Evolutionary conservation across 1,284 basidiomycete species (phyloP).

Genomic region (Trametes versicolor): DNA sequence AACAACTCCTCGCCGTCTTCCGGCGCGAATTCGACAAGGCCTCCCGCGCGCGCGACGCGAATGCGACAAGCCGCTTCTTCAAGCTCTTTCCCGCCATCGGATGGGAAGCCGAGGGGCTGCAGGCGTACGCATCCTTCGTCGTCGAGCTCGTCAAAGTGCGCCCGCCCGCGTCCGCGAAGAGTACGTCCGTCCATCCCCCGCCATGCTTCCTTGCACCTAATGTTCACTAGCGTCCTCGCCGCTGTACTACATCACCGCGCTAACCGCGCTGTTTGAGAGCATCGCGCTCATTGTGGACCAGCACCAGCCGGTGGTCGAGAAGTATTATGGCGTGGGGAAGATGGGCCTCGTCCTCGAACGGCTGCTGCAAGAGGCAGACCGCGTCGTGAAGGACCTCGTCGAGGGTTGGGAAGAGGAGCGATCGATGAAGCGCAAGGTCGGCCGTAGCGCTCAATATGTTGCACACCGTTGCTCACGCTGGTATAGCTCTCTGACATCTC

Average conservation of each 20-base stretch:
- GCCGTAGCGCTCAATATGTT: neutral
- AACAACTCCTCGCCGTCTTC: constrained; percentile 83
- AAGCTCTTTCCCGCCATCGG: constrained; percentile 96
- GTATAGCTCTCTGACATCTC: constrained; percentile 45
- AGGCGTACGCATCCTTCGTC: constrained; percentile 94
- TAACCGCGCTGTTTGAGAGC: constrained; percentile 94
- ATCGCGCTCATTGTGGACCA: constrained; percentile 97
- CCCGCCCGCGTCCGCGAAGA: constrained; percentile 81
- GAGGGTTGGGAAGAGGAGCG: constrained; percentile 94
- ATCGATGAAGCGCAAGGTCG: constrained; percentile 75
- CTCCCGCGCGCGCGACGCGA: constrained; percentile 82
- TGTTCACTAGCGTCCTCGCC: constrained; percentile 79
- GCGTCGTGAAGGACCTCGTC: constrained; percentile 80
- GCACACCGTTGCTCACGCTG: neutral
- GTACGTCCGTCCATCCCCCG: constrained; percentile 51
- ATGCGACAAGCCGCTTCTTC: constrained; percentile 93
- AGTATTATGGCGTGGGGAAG: constrained; percentile 91
- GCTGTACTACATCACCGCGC: constrained; percentile 85
- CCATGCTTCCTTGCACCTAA: neutral
- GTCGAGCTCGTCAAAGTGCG: constrained; percentile 88
- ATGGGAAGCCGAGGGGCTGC: constrained; percentile 91
- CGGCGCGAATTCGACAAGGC: constrained; percentile 82
- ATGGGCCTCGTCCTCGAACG: constrained; percentile 86
- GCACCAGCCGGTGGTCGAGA: constrained; percentile 97
- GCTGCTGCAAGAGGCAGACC: constrained; percentile 88